phyloP scores from a whole-genome alignment of 768 basidiomycete genomes.

The Hebeloma cylindrosporum region DNA sequence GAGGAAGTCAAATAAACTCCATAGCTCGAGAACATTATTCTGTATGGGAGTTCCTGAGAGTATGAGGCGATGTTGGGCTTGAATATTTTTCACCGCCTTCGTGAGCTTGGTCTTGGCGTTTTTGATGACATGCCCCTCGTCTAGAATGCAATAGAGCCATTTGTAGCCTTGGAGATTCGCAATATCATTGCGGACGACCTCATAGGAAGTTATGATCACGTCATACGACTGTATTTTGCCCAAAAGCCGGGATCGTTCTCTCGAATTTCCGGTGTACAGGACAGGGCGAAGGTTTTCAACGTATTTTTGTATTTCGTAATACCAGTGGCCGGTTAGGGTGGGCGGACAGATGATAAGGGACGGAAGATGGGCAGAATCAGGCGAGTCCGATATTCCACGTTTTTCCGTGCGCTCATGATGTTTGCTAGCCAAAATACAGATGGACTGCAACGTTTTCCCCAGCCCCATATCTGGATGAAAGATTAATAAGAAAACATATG shows the following conservation, averaged over 20 bases:
- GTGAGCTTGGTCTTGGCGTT: slow-evolving; percentile 98
- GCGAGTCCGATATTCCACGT: slow-evolving; percentile 61
- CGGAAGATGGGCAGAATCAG: slow-evolving; percentile 83
- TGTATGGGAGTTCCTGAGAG: slow-evolving; percentile 98
- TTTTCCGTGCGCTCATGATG: slow-evolving; percentile 81
- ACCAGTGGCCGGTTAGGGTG: slow-evolving; percentile 98
- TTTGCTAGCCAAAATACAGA: slow-evolving; percentile 94
- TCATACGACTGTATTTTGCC: slow-evolving; percentile 70
- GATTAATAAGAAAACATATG: background rate
- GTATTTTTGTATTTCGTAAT: slow-evolving; percentile 95
- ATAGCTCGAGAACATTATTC: slow-evolving; percentile 96
- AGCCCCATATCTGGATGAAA: slow-evolving; percentile 87
- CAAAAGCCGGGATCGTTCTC: slow-evolving; percentile 73
- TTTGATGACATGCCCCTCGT: slow-evolving; percentile 99
- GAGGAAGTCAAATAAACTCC: slow-evolving; percentile 98
- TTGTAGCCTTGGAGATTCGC: slow-evolving; percentile 65
- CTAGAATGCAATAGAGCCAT: slow-evolving; percentile 96
- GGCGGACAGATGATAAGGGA: slow-evolving; percentile 96
- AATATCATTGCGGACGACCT: slow-evolving; percentile 95
- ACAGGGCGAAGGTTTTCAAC: slow-evolving; percentile 80
- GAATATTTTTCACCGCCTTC: slow-evolving; percentile 89
- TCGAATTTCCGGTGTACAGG: slow-evolving; percentile 84
- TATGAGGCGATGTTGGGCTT: slow-evolving; percentile 90
- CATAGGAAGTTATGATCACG: slow-evolving; percentile 96
- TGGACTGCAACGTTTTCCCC: slow-evolving; percentile 96